A percentile compares a stretch with the other conserved stretches of the same genome.
These are phyloP conservation scores for Teunomyces funiuensis DNA, from an alignment of 805 yeast species.

Conservation along the genomic window DNA sequence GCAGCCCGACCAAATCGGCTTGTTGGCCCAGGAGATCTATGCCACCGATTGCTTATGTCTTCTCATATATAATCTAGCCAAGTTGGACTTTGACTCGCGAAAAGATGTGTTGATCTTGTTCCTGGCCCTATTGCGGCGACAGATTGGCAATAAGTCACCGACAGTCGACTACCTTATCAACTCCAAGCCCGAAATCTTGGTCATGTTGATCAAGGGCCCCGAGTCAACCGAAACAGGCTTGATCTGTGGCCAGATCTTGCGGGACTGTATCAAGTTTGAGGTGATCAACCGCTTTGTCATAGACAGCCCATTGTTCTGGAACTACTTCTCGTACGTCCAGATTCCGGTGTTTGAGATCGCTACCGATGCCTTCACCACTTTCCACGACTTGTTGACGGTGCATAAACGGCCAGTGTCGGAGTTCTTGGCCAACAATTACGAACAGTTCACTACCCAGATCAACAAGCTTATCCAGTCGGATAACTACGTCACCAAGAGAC, in stretches of 20 bases:
- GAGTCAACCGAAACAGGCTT: slow-evolving; percentile 73
- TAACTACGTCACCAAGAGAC: slow-evolving; percentile 91
- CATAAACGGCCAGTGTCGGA: slow-evolving; percentile 71
- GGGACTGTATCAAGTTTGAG: slow-evolving; percentile 85
- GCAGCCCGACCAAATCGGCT: slow-evolving; percentile 71
- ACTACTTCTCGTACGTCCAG: slow-evolving; percentile 74
- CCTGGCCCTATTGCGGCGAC: slow-evolving; percentile 73
- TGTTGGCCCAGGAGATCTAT: slow-evolving; percentile 77
- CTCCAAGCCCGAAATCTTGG: slow-evolving; percentile 63
- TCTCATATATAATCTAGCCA: slow-evolving; percentile 57
- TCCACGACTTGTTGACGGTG: slow-evolving; percentile 63
- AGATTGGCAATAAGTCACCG: slow-evolving; percentile 73
- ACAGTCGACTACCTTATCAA: slow-evolving; percentile 78
- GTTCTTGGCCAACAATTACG: slow-evolving; percentile 61
- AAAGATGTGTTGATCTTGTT: slow-evolving; percentile 78
- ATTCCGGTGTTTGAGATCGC: slow-evolving; percentile 82
- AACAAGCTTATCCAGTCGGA: slow-evolving; percentile 71
- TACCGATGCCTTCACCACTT: slow-evolving; percentile 82
- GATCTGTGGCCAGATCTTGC: slow-evolving; percentile 71
- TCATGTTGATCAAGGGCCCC: slow-evolving; percentile 65
- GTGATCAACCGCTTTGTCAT: slow-evolving; percentile 60
- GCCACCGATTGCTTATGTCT: slow-evolving; percentile 64
- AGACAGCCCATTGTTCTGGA: slow-evolving; percentile 69
- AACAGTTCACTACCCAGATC: slow-evolving; percentile 57
- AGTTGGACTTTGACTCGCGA: slow-evolving; percentile 84